These are phyloP conservation scores for Amylocarpus encephaloides DNA, from an alignment of 2,329 filamentous ascomycete species.

Conservation along the genomic window DNA sequence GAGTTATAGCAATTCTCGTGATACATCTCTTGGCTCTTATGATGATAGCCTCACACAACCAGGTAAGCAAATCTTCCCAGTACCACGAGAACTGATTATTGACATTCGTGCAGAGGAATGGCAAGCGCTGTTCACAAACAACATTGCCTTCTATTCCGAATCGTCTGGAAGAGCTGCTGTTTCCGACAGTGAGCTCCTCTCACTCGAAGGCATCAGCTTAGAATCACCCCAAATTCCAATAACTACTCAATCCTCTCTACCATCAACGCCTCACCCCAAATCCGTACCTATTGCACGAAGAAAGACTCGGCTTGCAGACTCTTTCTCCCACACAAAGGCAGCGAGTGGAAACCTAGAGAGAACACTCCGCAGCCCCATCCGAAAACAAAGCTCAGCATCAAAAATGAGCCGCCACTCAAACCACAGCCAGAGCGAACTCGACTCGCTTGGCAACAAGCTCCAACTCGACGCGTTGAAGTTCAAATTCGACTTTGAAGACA, in stretches of 20 bases:
- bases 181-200: constrained; percentile 30
- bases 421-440: constrained; percentile 39
- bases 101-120: constrained; percentile 14
- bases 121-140: constrained; percentile 17
- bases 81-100: constrained; percentile 1
- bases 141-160: constrained; percentile 24
- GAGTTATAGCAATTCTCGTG: constrained; percentile 30
- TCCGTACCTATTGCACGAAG: constrained; percentile 11
- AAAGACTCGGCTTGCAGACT: constrained; percentile 28
- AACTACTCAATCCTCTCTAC: constrained; percentile 17
- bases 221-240: constrained; percentile 21
- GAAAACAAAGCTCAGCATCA: constrained; percentile 31
- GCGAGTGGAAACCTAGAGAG: constrained; percentile 27
- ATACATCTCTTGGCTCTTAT: constrained; percentile 15
- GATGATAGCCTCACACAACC: constrained; percentile 14
- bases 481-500: constrained; percentile 40
- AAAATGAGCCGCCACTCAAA: constrained; percentile 31
- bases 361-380: constrained; percentile 34
- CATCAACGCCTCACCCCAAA: constrained; percentile 21
- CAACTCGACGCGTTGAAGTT: constrained; percentile 38
- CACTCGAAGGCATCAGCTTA: constrained; percentile 27
- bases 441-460: constrained; percentile 46
- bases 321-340: constrained; percentile 42
- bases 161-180: constrained; percentile 26
- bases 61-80: constrained; percentile 9